Evolutionary conservation across 345 rosid species (phyloP).

Genomic region (Hibiscus trionum): DNA sequence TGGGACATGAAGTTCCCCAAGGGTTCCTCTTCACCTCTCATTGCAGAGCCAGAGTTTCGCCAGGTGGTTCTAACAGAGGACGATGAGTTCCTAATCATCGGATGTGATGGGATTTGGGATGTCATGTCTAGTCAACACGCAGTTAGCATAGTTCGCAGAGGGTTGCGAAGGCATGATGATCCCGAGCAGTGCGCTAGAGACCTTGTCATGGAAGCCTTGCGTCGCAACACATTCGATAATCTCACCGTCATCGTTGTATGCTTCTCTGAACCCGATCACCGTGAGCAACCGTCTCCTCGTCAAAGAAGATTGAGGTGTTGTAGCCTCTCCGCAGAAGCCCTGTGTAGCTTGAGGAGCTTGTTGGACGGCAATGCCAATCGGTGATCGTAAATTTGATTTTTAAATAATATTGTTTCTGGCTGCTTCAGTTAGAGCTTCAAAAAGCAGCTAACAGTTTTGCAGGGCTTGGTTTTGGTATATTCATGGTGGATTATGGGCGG

Average conservation of each 20-base stretch:
- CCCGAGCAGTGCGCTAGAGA: slow-evolving; percentile 69
- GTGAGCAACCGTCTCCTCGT: slow-evolving; percentile 28
- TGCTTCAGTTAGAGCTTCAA: slow-evolving; percentile 24
- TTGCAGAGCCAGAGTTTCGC: slow-evolving; percentile 65
- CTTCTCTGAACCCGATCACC: slow-evolving; percentile 39
- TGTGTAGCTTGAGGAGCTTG: slow-evolving; percentile 48
- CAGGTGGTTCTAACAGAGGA: slow-evolving; percentile 57
- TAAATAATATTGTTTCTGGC: slow-evolving; percentile 26
- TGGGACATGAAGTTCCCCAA: slow-evolving; percentile 77
- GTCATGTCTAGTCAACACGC: slow-evolving; percentile 86
- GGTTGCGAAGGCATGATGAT: slow-evolving; percentile 51
- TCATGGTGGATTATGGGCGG: slow-evolving; percentile 4
- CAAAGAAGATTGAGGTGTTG: slow-evolving; percentile 41
- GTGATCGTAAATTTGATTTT: slow-evolving; percentile 16
- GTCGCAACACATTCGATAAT: slow-evolving; percentile 54
- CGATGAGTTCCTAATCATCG: slow-evolving; percentile 83
- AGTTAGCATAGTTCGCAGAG: slow-evolving; percentile 47
- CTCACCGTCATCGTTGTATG: slow-evolving; percentile 72
- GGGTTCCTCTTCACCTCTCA: slow-evolving; percentile 65
- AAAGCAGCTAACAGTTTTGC: slow-evolving; percentile 37
- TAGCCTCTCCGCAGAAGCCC: slow-evolving; percentile 59
- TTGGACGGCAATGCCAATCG: slow-evolving; percentile 36
- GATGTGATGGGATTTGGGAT: slow-evolving; percentile 94
- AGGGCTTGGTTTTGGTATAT: slow-evolving; percentile 14
- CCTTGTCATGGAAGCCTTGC: slow-evolving; percentile 70